Conservation (phyloP, 192 early-diverging fungal genomes). For the Rhizophlyctis rosea region DNA sequence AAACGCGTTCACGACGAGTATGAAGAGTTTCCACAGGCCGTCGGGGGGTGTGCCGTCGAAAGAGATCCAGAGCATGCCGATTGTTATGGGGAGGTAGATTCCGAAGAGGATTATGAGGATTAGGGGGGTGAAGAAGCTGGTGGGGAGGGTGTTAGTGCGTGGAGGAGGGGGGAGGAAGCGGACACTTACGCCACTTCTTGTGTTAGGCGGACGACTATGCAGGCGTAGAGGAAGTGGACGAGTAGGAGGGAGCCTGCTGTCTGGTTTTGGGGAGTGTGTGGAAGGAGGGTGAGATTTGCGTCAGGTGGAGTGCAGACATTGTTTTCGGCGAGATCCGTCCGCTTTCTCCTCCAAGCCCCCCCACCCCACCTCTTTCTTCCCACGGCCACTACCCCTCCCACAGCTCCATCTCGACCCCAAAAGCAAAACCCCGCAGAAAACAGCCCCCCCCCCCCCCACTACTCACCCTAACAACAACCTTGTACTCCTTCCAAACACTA, state of each 20-base stretch:
- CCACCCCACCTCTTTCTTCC: too few species aligned
- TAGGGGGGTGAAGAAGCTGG: too few species aligned
- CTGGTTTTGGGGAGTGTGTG: neutral
- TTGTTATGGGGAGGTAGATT: neutral
- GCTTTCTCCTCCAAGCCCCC: neutral
- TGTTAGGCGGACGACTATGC: neutral
- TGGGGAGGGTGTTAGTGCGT: neutral
- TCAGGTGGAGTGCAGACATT: neutral
- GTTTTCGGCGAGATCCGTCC: neutral
- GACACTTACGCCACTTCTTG: neutral
- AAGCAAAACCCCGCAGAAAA: neutral
- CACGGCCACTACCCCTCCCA: neutral
- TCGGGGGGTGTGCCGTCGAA: neutral
- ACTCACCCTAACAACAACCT: neutral
- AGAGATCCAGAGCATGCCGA: neutral
- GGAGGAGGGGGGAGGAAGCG: neutral
- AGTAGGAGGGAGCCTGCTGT: neutral
- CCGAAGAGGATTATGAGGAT: neutral
- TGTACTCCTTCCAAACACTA: neutral
- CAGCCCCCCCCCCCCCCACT: too few species aligned
- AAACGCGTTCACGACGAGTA: constrained; percentile 1
- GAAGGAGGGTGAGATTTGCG: neutral
- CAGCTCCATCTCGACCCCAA: neutral
- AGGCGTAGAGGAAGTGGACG: neutral
- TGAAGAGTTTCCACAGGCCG: neutral